Conservation (phyloP, 768 basidiomycete species). For the Pleurotus pulmonarius region DNA sequence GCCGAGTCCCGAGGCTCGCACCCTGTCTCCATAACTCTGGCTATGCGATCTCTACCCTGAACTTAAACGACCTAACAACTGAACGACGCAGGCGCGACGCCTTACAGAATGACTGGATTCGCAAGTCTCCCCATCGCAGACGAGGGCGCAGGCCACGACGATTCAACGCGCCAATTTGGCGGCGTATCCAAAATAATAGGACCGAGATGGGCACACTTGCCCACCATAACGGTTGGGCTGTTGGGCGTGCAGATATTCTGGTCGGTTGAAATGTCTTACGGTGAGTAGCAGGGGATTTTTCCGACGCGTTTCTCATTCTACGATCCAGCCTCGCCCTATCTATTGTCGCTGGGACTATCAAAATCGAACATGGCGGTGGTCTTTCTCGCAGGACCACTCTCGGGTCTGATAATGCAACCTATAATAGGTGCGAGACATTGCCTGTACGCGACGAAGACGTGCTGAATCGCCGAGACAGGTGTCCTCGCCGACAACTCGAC, state of each 20-base stretch:
- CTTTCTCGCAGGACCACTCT: slow-evolving; percentile 88
- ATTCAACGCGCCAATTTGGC: slow-evolving; percentile 25
- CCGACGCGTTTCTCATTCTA: too few relatives aligned
- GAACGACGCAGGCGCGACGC: background rate
- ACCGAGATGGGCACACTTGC: slow-evolving; percentile 63
- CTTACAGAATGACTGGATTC: slow-evolving; percentile 1
- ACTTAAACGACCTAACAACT: too few relatives aligned
- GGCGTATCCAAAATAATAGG: slow-evolving; percentile 63
- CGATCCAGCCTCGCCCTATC: slow-evolving; percentile 69
- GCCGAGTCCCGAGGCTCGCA: background rate
- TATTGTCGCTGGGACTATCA: slow-evolving; percentile 82
- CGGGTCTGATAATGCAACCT: slow-evolving; percentile 89
- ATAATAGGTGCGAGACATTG: slow-evolving; percentile 59
- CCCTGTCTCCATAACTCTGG: too few relatives aligned
- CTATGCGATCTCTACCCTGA: too few relatives aligned
- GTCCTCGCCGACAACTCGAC: slow-evolving; percentile 82
- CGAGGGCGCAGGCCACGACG: slow-evolving; percentile 4
- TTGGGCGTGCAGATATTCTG: slow-evolving; percentile 87
- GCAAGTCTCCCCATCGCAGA: background rate
- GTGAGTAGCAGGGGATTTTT: slow-evolving; percentile 25
- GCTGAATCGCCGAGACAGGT: slow-evolving; percentile 28
- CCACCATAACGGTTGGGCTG: slow-evolving; percentile 72
- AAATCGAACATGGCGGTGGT: slow-evolving; percentile 88
- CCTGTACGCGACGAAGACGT: slow-evolving; percentile 10
- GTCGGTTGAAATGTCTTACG: slow-evolving; percentile 95